These are phyloP conservation scores for Nasturtium officinale DNA, from an alignment of 345 rosid genomes.

Conservation along the genomic window DNA sequence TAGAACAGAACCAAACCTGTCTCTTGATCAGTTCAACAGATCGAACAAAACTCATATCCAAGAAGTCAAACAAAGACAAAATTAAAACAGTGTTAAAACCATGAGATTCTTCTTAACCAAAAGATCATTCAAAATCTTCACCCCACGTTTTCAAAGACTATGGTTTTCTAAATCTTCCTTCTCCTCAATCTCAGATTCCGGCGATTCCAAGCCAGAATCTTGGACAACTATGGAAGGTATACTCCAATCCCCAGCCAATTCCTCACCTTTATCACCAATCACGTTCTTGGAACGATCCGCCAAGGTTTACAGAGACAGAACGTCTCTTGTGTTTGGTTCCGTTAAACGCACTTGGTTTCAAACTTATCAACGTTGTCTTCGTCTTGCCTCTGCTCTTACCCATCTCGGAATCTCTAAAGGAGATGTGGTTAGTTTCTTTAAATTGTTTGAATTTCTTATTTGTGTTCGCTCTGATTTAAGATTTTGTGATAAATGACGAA, in stretches of 20 bases:
- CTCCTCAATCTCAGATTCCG: not conserved
- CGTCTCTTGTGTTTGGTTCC: slow-evolving; percentile 61
- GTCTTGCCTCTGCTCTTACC: slow-evolving; percentile 72
- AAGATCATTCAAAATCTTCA: slow-evolving; percentile 21
- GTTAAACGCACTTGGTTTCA: slow-evolving; percentile 59
- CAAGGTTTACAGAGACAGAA: slow-evolving; percentile 59
- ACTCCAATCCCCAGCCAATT: slow-evolving; percentile 62
- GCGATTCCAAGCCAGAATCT: slow-evolving; percentile 43
- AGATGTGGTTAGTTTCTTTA: slow-evolving; percentile 59
- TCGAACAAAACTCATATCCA: not conserved
- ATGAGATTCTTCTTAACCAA: slow-evolving; percentile 35
- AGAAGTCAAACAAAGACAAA: not conserved
- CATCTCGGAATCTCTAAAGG: slow-evolving; percentile 60
- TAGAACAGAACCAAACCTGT: not conserved
- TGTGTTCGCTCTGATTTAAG: not conserved
- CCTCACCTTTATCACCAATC: slow-evolving; percentile 66
- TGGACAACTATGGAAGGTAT: slow-evolving; percentile 67
- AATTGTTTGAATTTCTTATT: not conserved
- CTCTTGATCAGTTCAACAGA: slow-evolving; percentile 10
- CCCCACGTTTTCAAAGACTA: slow-evolving; percentile 12
- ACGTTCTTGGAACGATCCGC: slow-evolving; percentile 78
- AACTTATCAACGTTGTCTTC: slow-evolving; percentile 65
- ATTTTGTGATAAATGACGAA: slow-evolving; percentile 3
- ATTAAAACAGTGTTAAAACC: not conserved
- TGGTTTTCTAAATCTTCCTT: not conserved